Evolutionary conservation across 139 green algal species (phyloP).

Genomic region (Tetraselmis chui): DNA sequence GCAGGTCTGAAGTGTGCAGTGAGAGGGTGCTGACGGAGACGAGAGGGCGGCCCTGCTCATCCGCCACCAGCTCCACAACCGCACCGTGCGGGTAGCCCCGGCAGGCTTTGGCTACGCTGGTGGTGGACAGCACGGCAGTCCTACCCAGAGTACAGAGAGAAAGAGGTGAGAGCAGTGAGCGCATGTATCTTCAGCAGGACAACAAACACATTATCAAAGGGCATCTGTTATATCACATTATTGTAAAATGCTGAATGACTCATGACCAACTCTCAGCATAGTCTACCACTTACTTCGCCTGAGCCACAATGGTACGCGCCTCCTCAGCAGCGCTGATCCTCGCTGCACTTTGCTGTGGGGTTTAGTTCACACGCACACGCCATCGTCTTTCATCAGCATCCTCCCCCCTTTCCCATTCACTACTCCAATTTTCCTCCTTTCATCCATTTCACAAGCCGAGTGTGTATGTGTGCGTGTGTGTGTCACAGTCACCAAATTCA

Average conservation of each 20-base stretch:
- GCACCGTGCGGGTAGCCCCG: constrained; percentile 49
- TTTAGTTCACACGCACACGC: not conserved
- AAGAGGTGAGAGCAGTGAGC: not conserved
- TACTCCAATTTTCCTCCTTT: not conserved
- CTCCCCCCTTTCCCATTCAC: not conserved
- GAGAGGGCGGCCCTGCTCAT: constrained; percentile 47
- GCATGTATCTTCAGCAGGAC: not conserved
- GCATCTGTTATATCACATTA: not conserved
- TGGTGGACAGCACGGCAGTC: constrained; percentile 57
- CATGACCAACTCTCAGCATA: not conserved
- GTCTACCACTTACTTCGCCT: constrained; percentile 34
- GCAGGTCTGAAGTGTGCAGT: constrained; percentile 58
- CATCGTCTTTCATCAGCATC: not conserved
- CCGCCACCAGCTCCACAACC: constrained; percentile 60
- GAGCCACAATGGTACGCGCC: constrained; percentile 53
- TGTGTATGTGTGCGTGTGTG: not conserved
- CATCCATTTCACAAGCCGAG: not conserved
- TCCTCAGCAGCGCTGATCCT: constrained; percentile 47
- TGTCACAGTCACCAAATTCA: not conserved
- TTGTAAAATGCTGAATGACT: not conserved
- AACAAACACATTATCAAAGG: not conserved
- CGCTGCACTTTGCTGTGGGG: constrained; percentile 18
- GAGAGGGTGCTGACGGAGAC: constrained; percentile 58
- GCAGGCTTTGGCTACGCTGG: constrained; percentile 10
- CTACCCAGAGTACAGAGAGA: too few species aligned